Conservation (phyloP, 768 basidiomycete species). For the Chalciporus sphaerocephalus region DNA sequence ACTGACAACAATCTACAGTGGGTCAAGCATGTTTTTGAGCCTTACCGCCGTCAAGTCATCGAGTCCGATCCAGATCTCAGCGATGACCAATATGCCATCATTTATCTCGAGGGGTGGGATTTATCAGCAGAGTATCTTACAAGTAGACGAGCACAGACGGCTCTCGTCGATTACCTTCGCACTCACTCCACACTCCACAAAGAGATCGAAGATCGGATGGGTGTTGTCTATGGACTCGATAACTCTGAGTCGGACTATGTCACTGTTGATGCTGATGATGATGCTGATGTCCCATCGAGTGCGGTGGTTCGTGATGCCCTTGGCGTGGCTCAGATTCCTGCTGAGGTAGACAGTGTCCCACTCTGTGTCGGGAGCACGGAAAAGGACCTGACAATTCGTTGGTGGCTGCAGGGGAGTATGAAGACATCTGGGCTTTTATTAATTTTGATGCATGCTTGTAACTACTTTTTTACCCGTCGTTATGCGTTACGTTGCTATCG, state of each 20-base stretch:
- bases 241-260: not conserved
- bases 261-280: not conserved
- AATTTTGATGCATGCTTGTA: no score
- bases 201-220: slow-evolving; percentile 11
- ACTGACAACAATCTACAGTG: slow-evolving; percentile 7
- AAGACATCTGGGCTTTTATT: slow-evolving; percentile 3
- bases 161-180: slow-evolving; percentile 14
- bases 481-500: no score
- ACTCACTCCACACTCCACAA: slow-evolving; percentile 7
- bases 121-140: slow-evolving; percentile 16
- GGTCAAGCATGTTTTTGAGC: slow-evolving; percentile 12
- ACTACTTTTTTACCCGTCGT: no score
- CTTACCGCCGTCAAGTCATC: slow-evolving; percentile 11
- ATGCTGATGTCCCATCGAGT: slow-evolving; percentile 5
- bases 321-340: not conserved
- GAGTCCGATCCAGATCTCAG: slow-evolving; percentile 4
- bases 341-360: not conserved
- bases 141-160: slow-evolving; percentile 10
- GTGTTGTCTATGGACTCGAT: not conserved
- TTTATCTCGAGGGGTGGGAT: slow-evolving; percentile 16
- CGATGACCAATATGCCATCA: slow-evolving; percentile 17
- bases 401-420: slow-evolving; percentile 1
- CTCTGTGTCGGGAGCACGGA: not conserved
- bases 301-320: slow-evolving; percentile 1
- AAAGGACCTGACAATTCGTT: not conserved